These are phyloP conservation scores for Chlamydomonas incerta DNA, from an alignment of 139 green algal genomes.

Conservation along the genomic window DNA sequence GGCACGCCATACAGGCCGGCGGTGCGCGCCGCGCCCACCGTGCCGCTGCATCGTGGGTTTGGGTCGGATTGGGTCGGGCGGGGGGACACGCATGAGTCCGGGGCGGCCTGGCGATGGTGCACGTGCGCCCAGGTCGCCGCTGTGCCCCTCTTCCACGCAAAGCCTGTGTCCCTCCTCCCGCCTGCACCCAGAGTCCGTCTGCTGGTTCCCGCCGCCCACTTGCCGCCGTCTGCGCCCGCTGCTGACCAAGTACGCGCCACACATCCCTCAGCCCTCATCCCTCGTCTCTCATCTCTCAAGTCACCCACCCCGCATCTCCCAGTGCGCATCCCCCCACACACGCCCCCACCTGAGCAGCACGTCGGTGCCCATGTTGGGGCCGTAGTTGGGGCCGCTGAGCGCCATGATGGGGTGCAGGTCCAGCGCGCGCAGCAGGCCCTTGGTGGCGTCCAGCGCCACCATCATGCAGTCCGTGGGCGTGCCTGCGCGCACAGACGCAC, in stretches of 20 bases:
- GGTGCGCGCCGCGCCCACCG: constrained; percentile 26
- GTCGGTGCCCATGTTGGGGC: constrained; percentile 42
- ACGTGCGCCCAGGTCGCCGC: too few species aligned
- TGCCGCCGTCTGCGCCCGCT: too few species aligned
- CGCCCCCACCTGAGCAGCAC: constrained; percentile 34
- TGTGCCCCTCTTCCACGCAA: too few species aligned
- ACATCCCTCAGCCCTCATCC: not conserved
- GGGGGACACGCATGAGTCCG: not conserved
- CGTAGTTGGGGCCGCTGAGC: constrained; percentile 38
- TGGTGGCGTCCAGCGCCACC: constrained; percentile 34
- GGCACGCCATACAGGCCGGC: constrained; percentile 38
- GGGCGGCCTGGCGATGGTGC: not conserved
- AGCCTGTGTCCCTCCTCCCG: too few species aligned
- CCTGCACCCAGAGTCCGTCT: too few species aligned
- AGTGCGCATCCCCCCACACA: too few species aligned
- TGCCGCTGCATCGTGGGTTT: constrained; percentile 18
- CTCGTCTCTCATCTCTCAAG: not conserved
- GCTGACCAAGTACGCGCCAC: too few species aligned
- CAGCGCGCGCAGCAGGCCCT: constrained; percentile 32
- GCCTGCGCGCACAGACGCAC: constrained; percentile 1
- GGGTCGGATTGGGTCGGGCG: too few species aligned
- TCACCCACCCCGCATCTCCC: too few species aligned
- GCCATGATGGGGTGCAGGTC: constrained; percentile 27
- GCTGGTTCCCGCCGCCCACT: too few species aligned
- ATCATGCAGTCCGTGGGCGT: constrained; percentile 45